A percentile compares a stretch with the other conserved stretches of the same genome.
Conservation (phyloP, 106 monocot species). For the Allium sativum region DNA sequence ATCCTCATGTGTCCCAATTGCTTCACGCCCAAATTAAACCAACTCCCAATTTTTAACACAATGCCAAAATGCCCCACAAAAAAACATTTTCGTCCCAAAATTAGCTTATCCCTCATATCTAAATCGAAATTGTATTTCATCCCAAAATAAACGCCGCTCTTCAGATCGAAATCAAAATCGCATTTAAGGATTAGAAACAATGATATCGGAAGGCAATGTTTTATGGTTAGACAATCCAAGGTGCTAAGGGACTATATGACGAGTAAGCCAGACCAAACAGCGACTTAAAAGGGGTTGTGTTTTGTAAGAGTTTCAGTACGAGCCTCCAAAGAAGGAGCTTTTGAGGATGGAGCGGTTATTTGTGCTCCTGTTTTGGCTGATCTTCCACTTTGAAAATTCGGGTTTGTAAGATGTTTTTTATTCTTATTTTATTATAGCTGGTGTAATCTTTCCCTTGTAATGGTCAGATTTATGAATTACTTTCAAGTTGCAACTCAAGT, state of each 20-base stretch:
- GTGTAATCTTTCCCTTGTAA: not conserved
- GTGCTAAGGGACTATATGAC: conserved; percentile 22
- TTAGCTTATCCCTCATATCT: no score
- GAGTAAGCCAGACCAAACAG: not conserved
- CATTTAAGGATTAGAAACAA: no score
- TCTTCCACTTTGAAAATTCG: conserved; percentile 36
- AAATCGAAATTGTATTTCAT: no score
- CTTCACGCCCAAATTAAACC: no score
- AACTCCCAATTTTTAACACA: no score
- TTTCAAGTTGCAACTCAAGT: not conserved
- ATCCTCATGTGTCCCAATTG: no score
- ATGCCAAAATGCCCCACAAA: no score
- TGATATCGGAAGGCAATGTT: no score
- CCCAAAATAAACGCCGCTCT: no score
- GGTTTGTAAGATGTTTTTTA: conserved; percentile 21
- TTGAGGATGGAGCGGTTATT: conserved; percentile 62
- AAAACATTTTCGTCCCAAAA: no score
- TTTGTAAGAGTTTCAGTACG: conserved; percentile 41
- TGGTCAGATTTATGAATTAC: not conserved
- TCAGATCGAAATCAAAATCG: no score
- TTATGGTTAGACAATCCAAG: conserved; percentile 41
- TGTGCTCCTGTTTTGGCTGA: conserved; percentile 51
- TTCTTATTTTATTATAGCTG: not conserved
- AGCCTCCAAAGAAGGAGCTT: conserved; percentile 56
- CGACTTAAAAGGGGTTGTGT: conserved; percentile 10